phyloP scores from a whole-genome alignment of 1,284 basidiomycete genomes.

The Vanrija sp. region DNA sequence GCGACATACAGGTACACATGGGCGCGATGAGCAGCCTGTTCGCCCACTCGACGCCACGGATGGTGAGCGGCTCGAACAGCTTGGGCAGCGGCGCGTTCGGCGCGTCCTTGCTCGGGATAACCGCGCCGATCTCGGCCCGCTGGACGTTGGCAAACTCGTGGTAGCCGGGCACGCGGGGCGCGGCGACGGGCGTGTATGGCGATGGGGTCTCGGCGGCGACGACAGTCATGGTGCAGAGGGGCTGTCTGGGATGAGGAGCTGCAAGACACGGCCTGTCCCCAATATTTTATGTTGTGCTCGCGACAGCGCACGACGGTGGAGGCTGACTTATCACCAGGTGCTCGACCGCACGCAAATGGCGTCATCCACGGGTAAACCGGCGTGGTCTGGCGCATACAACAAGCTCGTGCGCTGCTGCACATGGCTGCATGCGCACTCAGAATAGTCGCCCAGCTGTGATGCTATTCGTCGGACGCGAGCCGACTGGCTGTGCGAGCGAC shows the following conservation, averaged over 20 bases:
- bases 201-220: background rate
- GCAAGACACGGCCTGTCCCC: background rate
- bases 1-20: conserved; percentile 58
- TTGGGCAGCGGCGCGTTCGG: conserved; percentile 52
- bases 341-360: background rate
- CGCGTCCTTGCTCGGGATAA: conserved; percentile 14
- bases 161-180: conserved; percentile 21
- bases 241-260: background rate
- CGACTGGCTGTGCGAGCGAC: too few species aligned
- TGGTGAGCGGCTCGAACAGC: conserved; percentile 65
- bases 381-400: background rate
- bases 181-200: conserved; percentile 12
- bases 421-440: too few species aligned
- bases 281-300: background rate
- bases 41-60: conserved; percentile 64
- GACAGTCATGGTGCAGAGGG: background rate
- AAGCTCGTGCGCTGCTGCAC: too few species aligned
- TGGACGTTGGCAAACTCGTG: conserved; percentile 54
- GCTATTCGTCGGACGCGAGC: too few species aligned
- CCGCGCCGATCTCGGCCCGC: conserved; percentile 59
- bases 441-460: too few species aligned
- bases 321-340: background rate
- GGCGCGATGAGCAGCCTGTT: conserved; percentile 58
- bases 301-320: background rate
- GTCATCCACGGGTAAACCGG: background rate